Evolutionary conservation across 345 rosid species (phyloP), one percentile per base, ranked within the genome.

Genomic region (Arabis alpina): DNA sequence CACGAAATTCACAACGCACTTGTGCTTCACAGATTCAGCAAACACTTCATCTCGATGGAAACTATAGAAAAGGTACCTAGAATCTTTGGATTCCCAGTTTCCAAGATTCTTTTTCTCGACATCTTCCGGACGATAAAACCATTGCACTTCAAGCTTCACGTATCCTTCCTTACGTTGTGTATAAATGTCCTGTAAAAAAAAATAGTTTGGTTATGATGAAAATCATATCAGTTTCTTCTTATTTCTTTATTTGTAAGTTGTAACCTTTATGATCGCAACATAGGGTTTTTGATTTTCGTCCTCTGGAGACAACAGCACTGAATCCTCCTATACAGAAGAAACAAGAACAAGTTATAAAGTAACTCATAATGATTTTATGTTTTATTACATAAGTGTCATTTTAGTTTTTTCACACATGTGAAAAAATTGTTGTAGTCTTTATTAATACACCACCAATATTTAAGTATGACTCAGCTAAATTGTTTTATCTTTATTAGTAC

Each of bases 61-160:
- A 76, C 98, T 93, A 61, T 87, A 93, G 66, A 93, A 90, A 30
- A 93, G 79, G 58, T 88, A 85, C 25, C 94, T 77, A 3, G 91
- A 76, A 71, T 93, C 89, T 48, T 68, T 67, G 8, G 80, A 80
- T 63, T 77, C 77, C 93, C 90, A 86, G 54, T 80, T 86, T 74
- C 93, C 86, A 15, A 87, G 83, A 4, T 83, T 79, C 48, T 82
- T 86, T 72, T 64, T 77, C 39, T 82, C 87, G 9, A 95, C 80
- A 78, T 93, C 97, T 70, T 86, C 96, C n/a, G 86, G 91, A 30
- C 98, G 93, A 78, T 90, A 93, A 79, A 93, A 86, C 97, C 97
- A 90, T 57, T 93, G 93, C 34, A 94, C 96, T 8, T 81, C 74
- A 34, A 91, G 83, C 83, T 79, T 84, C 81, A 88, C 52, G 36